These are phyloP conservation scores for Microcera coccophila DNA, from an alignment of 2,329 filamentous ascomycete species.

Conservation along the genomic window DNA sequence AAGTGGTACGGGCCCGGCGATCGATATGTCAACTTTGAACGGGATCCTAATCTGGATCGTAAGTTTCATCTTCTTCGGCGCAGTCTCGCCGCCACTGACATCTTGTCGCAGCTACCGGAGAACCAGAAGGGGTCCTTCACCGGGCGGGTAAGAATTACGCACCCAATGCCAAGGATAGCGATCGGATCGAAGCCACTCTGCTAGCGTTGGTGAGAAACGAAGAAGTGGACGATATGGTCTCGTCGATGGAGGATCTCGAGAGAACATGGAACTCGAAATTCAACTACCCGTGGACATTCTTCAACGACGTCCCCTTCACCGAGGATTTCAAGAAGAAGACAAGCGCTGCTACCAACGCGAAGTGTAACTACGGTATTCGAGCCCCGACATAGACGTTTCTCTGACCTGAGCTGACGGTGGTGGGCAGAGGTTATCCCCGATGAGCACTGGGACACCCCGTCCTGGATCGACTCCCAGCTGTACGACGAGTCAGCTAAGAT, in stretches of 20 bases:
- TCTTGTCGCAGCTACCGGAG: conserved; percentile 64
- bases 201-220: conserved; percentile 89
- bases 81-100: conserved; percentile 15
- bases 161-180: conserved; percentile 67
- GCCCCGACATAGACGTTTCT: background rate
- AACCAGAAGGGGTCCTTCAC: conserved; percentile 73
- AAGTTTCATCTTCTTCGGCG: conserved; percentile 34
- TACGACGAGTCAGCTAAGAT: conserved; percentile 81
- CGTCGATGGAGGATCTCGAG: conserved; percentile 88
- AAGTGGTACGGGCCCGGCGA: conserved; percentile 41
- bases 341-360: conserved; percentile 76
- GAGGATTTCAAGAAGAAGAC: conserved; percentile 89
- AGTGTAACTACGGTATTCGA: conserved; percentile 72
- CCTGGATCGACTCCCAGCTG: conserved; percentile 87
- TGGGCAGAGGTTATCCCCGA: conserved; percentile 76
- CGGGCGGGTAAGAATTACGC: conserved; percentile 75
- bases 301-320: conserved; percentile 92
- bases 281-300: conserved; percentile 99
- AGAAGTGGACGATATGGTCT: conserved; percentile 78
- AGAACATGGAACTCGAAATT: conserved; percentile 97
- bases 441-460: conserved; percentile 88
- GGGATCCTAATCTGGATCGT: conserved; percentile 87
- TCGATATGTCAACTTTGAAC: conserved; percentile 57
- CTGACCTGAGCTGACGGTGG: conserved; percentile 3
- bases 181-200: conserved; percentile 89